Conservation (phyloP, 352 stramenopile species). For the Peronospora farinosa region DNA sequence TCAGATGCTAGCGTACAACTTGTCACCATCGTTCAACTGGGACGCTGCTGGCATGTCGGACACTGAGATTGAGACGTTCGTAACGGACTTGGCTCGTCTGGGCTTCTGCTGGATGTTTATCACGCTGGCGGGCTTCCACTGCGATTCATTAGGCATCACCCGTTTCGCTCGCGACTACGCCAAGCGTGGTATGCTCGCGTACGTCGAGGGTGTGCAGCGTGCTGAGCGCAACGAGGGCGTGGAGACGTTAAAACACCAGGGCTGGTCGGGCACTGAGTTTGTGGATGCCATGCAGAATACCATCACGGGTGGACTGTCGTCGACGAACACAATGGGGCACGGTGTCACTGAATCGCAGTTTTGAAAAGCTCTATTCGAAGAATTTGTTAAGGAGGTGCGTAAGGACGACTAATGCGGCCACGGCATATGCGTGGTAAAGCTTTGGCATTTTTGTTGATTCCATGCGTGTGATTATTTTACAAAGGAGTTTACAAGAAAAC, state of each 20-base stretch:
- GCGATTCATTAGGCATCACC: constrained; percentile 94
- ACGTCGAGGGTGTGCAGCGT: constrained; percentile 95
- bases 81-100: constrained; percentile 91
- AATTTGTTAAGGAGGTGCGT: constrained; percentile 10
- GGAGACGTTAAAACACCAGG: constrained; percentile 96
- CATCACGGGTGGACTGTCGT: constrained; percentile 91
- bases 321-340: constrained; percentile 95
- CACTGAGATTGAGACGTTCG: constrained; percentile 90
- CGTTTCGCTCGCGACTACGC: constrained; percentile 91
- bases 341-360: constrained; percentile 97
- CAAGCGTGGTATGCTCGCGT: constrained; percentile 89
- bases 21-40: constrained; percentile 99
- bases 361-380: constrained; percentile 28
- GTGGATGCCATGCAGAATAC: constrained; percentile 95
- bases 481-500: constrained; percentile 17
- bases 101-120: constrained; percentile 99
- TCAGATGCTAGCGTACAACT: constrained; percentile 98
- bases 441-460: constrained; percentile 12
- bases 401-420: constrained; percentile 12
- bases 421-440: constrained; percentile 7
- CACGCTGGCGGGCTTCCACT: constrained; percentile 97
- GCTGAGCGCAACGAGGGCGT: constrained; percentile 92
- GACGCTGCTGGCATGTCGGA: constrained; percentile 95
- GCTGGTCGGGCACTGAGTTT: constrained; percentile 95
- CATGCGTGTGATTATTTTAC: constrained; percentile 33